Percentiles rank a stretch among this genome's conserved stretches.
phyloP scores from a whole-genome alignment of 192 early-diverging fungal species.

The Coemansia reversa region DNA sequence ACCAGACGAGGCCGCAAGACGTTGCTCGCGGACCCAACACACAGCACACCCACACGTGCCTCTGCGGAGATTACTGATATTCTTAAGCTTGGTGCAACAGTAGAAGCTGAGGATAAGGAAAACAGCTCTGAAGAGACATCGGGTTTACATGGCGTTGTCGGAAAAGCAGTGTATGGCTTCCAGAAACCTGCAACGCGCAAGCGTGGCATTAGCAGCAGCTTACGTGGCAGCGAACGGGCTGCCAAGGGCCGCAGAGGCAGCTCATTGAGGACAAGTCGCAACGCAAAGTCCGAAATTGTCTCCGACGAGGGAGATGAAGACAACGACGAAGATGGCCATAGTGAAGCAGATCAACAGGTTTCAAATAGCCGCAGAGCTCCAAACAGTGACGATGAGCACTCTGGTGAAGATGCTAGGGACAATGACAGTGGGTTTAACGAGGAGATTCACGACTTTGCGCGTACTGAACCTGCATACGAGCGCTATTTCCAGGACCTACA shows the following conservation, averaged over 20 bases:
- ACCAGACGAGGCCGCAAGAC: slow-evolving; percentile 39
- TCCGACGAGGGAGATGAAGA: slow-evolving; percentile 11
- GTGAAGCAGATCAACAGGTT: not conserved
- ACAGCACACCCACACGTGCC: slow-evolving; percentile 26
- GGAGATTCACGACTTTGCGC: slow-evolving; percentile 21
- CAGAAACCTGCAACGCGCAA: slow-evolving; percentile 36
- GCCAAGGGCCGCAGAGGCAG: slow-evolving; percentile 19
- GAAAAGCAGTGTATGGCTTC: slow-evolving; percentile 47
- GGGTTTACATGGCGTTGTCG: slow-evolving; percentile 15
- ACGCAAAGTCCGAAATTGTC: not conserved
- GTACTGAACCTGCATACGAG: slow-evolving; percentile 57
- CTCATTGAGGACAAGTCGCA: slow-evolving; percentile 1
- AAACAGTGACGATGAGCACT: slow-evolving; percentile 13
- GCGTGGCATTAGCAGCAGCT: slow-evolving; percentile 18
- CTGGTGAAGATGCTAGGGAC: slow-evolving; percentile 9
- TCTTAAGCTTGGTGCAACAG: slow-evolving; percentile 35
- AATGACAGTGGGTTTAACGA: slow-evolving; percentile 7
- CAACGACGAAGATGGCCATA: slow-evolving; percentile 16
- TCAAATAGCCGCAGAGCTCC: not conserved
- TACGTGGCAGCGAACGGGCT: slow-evolving; percentile 9
- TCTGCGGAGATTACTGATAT: slow-evolving; percentile 37
- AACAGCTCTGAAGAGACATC: slow-evolving; percentile 46
- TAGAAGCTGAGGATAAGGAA: slow-evolving; percentile 50
- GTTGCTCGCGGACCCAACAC: slow-evolving; percentile 26
- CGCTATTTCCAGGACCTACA: slow-evolving; percentile 79